Conservation (phyloP, 305 asterid species). For the Fraxinus sp. region DNA sequence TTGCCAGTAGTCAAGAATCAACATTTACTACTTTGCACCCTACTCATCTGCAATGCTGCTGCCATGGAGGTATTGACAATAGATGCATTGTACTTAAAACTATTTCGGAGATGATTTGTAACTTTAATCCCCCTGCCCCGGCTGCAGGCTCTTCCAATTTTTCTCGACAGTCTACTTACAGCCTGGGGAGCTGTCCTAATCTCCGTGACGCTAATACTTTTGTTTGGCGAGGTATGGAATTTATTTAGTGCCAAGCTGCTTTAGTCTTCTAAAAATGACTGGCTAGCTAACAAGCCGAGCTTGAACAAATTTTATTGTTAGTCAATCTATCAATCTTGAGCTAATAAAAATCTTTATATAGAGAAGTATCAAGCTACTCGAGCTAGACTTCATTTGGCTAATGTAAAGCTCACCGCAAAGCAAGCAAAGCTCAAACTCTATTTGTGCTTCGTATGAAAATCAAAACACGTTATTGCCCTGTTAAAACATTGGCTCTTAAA, state of each 20-base stretch:
- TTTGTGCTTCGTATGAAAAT: neutral
- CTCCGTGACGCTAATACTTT: constrained; percentile 67
- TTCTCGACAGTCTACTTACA: constrained; percentile 51
- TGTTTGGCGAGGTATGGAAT: constrained; percentile 72
- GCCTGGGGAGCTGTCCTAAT: constrained; percentile 74
- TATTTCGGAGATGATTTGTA: neutral
- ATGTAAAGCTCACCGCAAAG: neutral
- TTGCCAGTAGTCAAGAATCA: constrained; percentile 71
- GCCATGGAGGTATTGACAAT: constrained; percentile 71
- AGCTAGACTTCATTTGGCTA: neutral
- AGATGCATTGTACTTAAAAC: neutral
- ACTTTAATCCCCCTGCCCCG: neutral
- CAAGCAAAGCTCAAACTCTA: neutral
- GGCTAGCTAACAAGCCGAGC: neutral
- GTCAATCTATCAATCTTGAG: neutral
- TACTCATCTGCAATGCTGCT: constrained; percentile 79
- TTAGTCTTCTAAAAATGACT: neutral
- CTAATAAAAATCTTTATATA: neutral
- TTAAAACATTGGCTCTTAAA: neutral
- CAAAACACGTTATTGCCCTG: neutral
- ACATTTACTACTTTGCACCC: constrained; percentile 80
- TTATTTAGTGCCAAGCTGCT: neutral
- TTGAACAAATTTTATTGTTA: neutral
- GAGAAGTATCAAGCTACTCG: neutral
- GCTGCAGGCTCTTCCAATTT: constrained; percentile 81